A percentile compares a stretch with the other conserved stretches of the same genome.
These are phyloP conservation scores for Colletotrichum sp. DNA, from an alignment of 2,329 filamentous ascomycete genomes.

Conservation along the genomic window DNA sequence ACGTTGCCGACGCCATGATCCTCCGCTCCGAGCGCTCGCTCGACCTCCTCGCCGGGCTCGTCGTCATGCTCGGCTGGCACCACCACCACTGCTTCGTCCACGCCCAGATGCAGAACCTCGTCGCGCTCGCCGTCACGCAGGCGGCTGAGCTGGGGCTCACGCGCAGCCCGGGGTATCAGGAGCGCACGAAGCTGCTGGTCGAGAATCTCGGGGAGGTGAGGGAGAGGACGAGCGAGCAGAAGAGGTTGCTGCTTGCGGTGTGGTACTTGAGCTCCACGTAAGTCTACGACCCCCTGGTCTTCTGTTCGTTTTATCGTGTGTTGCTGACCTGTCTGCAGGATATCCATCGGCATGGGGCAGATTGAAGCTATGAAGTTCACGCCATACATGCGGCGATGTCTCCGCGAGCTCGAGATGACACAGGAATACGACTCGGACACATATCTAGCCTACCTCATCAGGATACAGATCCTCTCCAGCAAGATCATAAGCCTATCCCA, in stretches of 20 bases:
- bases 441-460: conserved; percentile 50
- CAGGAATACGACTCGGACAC: conserved; percentile 52
- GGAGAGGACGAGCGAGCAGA: conserved; percentile 54
- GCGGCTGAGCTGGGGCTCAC: conserved; percentile 52
- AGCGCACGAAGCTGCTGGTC: conserved; percentile 47
- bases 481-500: conserved; percentile 47
- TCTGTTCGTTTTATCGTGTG: fast-evolving
- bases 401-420: conserved; percentile 47
- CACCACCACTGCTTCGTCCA: conserved; percentile 61
- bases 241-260: conserved; percentile 54
- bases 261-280: conserved; percentile 62
- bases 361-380: conserved; percentile 55
- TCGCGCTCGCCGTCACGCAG: conserved; percentile 53
- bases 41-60: conserved; percentile 54
- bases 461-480: conserved; percentile 54
- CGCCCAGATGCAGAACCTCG: conserved; percentile 54
- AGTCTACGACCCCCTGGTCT: neutral
- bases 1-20: conserved; percentile 54
- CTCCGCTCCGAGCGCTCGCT: conserved; percentile 54
- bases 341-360: conserved; percentile 46
- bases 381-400: conserved; percentile 55
- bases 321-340: conserved; percentile 32
- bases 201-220: conserved; percentile 41
- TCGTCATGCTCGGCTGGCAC: conserved; percentile 55
- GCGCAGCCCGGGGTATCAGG: conserved; percentile 41